Base-by-base conservation (phyloP, 1,284 basidiomycete genomes). In the Xerocomus minutiporus region DNA sequence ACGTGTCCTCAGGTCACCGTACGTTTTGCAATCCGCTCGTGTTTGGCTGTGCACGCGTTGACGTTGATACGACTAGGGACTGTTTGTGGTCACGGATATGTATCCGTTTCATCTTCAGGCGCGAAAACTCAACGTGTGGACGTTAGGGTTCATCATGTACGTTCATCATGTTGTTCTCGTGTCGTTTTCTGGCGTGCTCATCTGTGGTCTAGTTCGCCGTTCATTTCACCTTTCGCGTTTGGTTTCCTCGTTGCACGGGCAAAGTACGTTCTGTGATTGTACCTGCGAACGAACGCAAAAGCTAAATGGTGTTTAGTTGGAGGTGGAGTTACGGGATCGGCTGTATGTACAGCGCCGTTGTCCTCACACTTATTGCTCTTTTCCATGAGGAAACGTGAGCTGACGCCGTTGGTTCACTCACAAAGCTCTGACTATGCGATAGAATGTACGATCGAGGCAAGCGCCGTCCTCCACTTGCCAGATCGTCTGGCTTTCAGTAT, bases 21-120 rank as follows among this genome's bases (percentile, higher is more conserved):
- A 65, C 54, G 77, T 60, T 48, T 48, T 47, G 26, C 3, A 17
- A 28, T 31, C 8, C 11, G 28, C 26, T 15, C 11, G 29, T 23
- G 29, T 20, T 11, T 17, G n/a, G 26, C 26, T 29, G 28, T 42
- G 8, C 20, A 8, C 40, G 2, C 11, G 13, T 3, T 23, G 6
- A 42, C 5, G 2, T 43, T 32, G 11, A 26, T 50, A 43, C 23
- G 2, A 46, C 45, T 50, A 84, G 84, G 85, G 84, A 46, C 71
- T 87, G 2, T 85, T 80, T 57, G 70, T 84, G 17, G 76, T 86
- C 54, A 81, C 82, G 5, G 86, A 88, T 59, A 71, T 89, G 52
- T 88, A 79, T 65, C 86, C 86, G 2, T 88, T 88, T 73, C 86
- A 89, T 58, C 69, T 85, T 23, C 86, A 88, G 64, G 85, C 86